Evolutionary conservation across 148 eudicot species (phyloP).

Genomic region (Arbutus unedo): DNA sequence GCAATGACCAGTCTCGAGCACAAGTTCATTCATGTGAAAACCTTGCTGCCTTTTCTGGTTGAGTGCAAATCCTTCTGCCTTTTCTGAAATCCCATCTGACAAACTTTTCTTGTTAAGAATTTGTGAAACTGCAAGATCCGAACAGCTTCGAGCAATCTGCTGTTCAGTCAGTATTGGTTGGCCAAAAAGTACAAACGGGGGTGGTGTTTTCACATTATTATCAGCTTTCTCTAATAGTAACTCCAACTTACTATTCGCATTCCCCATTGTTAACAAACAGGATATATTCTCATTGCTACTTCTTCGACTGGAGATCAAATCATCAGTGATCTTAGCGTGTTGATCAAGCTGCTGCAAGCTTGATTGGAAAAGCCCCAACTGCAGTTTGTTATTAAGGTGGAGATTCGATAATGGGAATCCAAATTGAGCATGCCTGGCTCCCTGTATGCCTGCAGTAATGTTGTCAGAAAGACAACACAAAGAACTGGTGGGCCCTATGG

Average conservation of each 20-base stretch:
- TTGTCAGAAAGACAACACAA: conserved; percentile 47
- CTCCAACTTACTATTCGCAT: conserved; percentile 20
- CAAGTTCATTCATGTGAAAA: conserved; percentile 34
- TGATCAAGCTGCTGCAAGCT: conserved; percentile 32
- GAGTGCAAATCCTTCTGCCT: conserved; percentile 9
- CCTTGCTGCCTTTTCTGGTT: conserved; percentile 21
- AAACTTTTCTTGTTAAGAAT: conserved; percentile 17
- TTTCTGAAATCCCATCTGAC: conserved; percentile 11
- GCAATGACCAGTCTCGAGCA: conserved; percentile 48
- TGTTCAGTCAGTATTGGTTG: conserved; percentile 64
- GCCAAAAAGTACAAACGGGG: conserved; percentile 60
- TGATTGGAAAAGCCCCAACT: conserved; percentile 47
- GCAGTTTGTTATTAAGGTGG: conserved; percentile 59
- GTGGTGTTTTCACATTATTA: conserved; percentile 28
- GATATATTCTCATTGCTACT: conserved; percentile 37
- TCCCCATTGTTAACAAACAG: conserved; percentile 49
- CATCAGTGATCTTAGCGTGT: conserved; percentile 25
- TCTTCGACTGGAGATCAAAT: conserved; percentile 8
- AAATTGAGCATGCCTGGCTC: conserved; percentile 98
- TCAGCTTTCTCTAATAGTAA: conserved; percentile 27
- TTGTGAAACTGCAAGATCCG: conserved; percentile 24
- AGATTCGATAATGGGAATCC: conserved; percentile 63
- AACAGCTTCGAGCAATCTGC: conserved; percentile 44
- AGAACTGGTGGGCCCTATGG: conserved; percentile 51
- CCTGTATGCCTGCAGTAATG: conserved; percentile 92